Evolutionary conservation across 495 filamentous ascomycete genomes (phyloP).

Genomic region (Neurospora sp.): DNA sequence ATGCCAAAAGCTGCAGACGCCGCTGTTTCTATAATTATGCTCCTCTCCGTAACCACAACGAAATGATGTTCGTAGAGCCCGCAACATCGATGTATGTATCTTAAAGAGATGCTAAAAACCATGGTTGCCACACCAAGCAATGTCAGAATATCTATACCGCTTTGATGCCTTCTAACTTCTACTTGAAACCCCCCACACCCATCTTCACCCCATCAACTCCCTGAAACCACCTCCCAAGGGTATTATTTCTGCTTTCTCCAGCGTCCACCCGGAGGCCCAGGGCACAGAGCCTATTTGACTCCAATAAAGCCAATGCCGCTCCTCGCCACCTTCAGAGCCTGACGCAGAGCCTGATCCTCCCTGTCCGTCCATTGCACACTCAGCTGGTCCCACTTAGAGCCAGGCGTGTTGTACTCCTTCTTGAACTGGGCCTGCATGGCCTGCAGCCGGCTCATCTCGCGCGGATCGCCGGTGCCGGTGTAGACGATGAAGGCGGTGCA

Average conservation of each 20-base stretch:
- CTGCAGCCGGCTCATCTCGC: slow-evolving; percentile 63
- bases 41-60: accelerated
- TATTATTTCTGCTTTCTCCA: background rate
- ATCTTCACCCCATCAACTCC: background rate
- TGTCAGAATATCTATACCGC: background rate
- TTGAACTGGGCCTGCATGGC: slow-evolving; percentile 62
- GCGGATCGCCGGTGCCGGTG: slow-evolving; percentile 78
- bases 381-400: slow-evolving; percentile 78
- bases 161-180: background rate
- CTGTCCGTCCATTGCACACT: slow-evolving; percentile 83
- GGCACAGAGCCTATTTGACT: slow-evolving; percentile 44
- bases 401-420: slow-evolving; percentile 57
- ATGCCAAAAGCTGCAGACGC: too few species aligned
- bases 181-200: background rate
- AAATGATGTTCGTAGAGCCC: background rate
- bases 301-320: slow-evolving; percentile 72
- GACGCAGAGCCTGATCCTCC: slow-evolving; percentile 69
- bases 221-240: background rate
- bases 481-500: slow-evolving; percentile 86
- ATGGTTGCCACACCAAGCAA: background rate
- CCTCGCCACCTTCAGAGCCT: slow-evolving; percentile 58
- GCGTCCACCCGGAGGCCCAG: background rate
- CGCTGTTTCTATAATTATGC: background rate
- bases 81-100: background rate
- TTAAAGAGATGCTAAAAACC: background rate